Evolutionary conservation across 2,329 filamentous ascomycete genomes (phyloP).

Genomic region (Fusarium succisae): DNA sequence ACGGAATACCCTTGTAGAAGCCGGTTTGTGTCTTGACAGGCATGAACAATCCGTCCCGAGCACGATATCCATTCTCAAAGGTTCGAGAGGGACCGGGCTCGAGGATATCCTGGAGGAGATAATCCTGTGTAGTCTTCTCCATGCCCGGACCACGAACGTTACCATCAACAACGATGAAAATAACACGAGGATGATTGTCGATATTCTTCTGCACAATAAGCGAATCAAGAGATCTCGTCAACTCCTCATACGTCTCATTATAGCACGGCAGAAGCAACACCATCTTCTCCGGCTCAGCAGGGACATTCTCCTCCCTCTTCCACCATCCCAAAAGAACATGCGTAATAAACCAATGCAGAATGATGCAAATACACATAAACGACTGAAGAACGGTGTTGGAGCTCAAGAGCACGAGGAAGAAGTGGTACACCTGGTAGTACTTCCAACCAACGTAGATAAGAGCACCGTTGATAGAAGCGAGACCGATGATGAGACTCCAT

Average conservation of each 20-base stretch:
- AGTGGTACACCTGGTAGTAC: conserved; percentile 54
- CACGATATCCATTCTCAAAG: conserved; percentile 56
- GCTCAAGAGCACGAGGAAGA: conserved; percentile 57
- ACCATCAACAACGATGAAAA: conserved; percentile 60
- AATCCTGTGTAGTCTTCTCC: conserved; percentile 58
- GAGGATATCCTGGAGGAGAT: conserved; percentile 58
- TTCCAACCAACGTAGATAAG: conserved; percentile 50
- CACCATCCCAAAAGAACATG: conserved; percentile 44
- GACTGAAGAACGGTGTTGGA: conserved; percentile 56
- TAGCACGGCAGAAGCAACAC: conserved; percentile 60
- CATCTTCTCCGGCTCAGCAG: conserved; percentile 54
- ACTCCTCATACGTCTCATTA: conserved; percentile 57
- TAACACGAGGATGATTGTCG: conserved; percentile 52
- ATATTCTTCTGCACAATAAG: conserved; percentile 56
- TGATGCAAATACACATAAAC: conserved; percentile 53
- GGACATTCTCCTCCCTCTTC: conserved; percentile 45
- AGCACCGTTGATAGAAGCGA: conserved; percentile 47
- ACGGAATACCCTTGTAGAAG: conserved; percentile 56
- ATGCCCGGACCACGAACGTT: conserved; percentile 57
- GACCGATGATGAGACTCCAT: conserved; percentile 50
- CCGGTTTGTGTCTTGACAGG: conserved; percentile 56
- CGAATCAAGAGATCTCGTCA: conserved; percentile 56
- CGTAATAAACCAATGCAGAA: conserved; percentile 45
- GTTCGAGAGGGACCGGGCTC: conserved; percentile 45
- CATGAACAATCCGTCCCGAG: conserved; percentile 58